Percentiles rank a stretch among this genome's conserved stretches.
phyloP scores from a whole-genome alignment of 306 rosid species.

The Lathyrus tuberosus region DNA sequence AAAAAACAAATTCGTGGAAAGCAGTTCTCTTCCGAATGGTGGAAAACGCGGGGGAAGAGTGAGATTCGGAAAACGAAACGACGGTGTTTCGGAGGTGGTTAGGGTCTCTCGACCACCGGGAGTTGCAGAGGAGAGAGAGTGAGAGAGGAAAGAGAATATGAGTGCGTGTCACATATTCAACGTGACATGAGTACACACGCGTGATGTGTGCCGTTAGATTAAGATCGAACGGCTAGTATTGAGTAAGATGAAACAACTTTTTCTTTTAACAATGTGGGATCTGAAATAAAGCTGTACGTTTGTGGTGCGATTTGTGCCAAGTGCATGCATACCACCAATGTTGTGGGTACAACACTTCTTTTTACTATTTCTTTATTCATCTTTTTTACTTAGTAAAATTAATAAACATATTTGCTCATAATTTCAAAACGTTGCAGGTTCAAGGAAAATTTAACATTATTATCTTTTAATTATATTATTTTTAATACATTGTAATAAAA shows the following conservation, averaged over 20 bases:
- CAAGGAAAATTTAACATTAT: no score
- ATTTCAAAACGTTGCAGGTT: no score
- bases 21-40: no score
- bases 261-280: conserved; percentile 35
- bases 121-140: conserved; percentile 39
- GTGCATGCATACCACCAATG: conserved; percentile 32
- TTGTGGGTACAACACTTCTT: conserved; percentile 19
- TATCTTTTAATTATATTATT: no score
- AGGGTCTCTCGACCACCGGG: conserved; percentile 45
- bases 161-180: conserved; percentile 52
- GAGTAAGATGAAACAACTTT: conserved; percentile 27
- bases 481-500: no score
- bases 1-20: no score
- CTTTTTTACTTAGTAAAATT: no score
- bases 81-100: conserved; percentile 40
- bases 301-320: conserved; percentile 45
- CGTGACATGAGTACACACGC: conserved; percentile 54
- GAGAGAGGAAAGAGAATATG: conserved; percentile 30
- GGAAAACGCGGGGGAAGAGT: neutral
- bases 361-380: no score
- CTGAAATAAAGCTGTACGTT: conserved; percentile 24
- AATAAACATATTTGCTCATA: no score
- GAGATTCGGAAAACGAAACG: conserved; percentile 31
- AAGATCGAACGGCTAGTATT: conserved; percentile 29
- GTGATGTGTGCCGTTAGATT: conserved; percentile 39